phyloP scores from a whole-genome alignment of 345 rosid species.

The Dipteronia dyeriana region DNA sequence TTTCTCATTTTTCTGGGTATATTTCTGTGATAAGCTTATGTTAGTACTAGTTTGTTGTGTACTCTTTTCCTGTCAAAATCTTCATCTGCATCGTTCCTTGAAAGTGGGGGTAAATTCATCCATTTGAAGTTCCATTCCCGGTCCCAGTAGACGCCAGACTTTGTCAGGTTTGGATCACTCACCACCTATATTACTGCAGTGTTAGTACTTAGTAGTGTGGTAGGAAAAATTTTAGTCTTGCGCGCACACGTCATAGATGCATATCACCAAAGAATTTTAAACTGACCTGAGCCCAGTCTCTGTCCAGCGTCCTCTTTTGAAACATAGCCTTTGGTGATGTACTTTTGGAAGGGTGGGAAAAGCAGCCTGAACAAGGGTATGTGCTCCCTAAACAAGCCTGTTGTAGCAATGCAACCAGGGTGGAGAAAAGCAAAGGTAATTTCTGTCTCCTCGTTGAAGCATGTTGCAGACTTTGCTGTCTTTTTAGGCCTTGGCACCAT shows the following conservation, averaged over 20 bases:
- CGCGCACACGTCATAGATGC: neutral
- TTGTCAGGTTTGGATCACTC: constrained; percentile 78
- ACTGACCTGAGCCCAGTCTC: constrained; percentile 57
- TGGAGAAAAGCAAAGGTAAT: constrained; percentile 59
- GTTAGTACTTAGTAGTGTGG: neutral
- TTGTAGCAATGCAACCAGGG: constrained; percentile 68
- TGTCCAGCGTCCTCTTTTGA: constrained; percentile 60
- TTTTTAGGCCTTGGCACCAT: constrained; percentile 67
- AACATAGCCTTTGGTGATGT: constrained; percentile 60
- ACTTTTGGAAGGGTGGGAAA: constrained; percentile 70
- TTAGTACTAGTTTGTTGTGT: neutral
- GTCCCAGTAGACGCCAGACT: constrained; percentile 96
- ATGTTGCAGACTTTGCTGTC: constrained; percentile 75
- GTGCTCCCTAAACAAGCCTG: constrained; percentile 72
- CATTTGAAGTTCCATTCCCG: constrained; percentile 47
- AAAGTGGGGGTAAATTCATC: neutral
- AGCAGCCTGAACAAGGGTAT: constrained; percentile 60
- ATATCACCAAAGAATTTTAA: neutral
- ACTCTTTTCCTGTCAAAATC: neutral
- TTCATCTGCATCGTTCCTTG: neutral
- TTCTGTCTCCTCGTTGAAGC: constrained; percentile 58
- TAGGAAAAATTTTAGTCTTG: neutral
- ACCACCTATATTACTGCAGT: constrained; percentile 52
- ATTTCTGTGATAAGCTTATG: no score
- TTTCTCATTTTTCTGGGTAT: neutral